Base-by-base conservation (phyloP, 2,329 filamentous ascomycete genomes). In the Penicillium sp. region DNA sequence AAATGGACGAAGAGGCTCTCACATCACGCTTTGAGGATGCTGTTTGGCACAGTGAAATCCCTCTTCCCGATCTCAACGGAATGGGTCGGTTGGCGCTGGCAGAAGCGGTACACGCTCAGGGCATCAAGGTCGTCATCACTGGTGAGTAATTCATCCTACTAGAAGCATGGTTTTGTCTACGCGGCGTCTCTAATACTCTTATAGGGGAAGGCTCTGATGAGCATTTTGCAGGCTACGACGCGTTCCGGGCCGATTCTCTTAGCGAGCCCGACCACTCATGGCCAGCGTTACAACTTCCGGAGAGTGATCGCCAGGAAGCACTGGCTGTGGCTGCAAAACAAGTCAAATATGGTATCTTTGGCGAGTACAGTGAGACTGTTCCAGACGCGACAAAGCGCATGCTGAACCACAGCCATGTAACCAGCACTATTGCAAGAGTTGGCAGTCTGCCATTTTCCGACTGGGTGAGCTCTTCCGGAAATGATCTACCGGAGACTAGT, bases 141-240 rank as follows among this genome's bases (percentile, higher is more conserved):
- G 41, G 41, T 27, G 41, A 25, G 41, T 29, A 27, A n/a, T 34
- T 2, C 5, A 16, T 16, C 6, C 5, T 16, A 34, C 3, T 5
- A 34, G 33, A 34, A 34, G 33, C 33, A 16, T 15, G 13, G 1
- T 15, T 34, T 15, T 15, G 33, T 16, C 15, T 2, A 16, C 13
- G 13, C 2, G 33, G 0, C 13, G 6, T 27, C 41, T 4, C 41
- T 44, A 44, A 44, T 44, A 29, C 3, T 16, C 69, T 85, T 4
- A 83, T 81, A 0, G 76, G 78, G 23, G 80, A 83, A 63, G 81
- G 81, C 5, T 70, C 80, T 9, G 82, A 84, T 59, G 82, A 84
- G 70, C 74, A 79, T 50, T 84, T 85, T 64, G 78, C 72, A 2
- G 83, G 83, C 31, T 85, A 85, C 59, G 68, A 73, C 0, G 70